Conservation (phyloP, 2,329 filamentous ascomycete genomes). For the Cladophialophora psammophila region DNA sequence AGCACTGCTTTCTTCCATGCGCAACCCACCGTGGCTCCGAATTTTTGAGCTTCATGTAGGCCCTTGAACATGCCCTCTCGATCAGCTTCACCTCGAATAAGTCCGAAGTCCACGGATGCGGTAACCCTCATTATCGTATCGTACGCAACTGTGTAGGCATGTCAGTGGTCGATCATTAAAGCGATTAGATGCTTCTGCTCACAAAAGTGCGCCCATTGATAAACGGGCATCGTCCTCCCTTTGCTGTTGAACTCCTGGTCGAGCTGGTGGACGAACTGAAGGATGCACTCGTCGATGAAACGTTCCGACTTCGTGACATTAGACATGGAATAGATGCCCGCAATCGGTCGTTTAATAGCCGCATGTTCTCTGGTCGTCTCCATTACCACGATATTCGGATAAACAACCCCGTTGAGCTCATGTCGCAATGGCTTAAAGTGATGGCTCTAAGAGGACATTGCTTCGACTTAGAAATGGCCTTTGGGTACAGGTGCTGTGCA, state of each 20-base stretch:
- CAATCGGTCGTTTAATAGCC: not conserved
- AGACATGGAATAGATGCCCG: constrained; percentile 1
- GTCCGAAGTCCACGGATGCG: constrained; percentile 16
- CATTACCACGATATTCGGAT: not conserved
- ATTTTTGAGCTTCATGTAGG: constrained; percentile 17
- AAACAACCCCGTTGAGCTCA: not conserved
- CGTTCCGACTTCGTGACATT: constrained; percentile 1
- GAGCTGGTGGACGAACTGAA: constrained; percentile 2
- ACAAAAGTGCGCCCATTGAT: constrained; percentile 7
- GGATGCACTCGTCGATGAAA: constrained; percentile 3
- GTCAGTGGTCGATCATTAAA: not conserved
- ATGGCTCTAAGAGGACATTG: not conserved
- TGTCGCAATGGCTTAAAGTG: not conserved
- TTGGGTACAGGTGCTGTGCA: not conserved
- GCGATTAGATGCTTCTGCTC: not conserved
- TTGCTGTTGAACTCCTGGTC: not conserved
- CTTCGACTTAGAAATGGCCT: not conserved
- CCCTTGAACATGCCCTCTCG: constrained; percentile 21
- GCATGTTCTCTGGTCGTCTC: not conserved
- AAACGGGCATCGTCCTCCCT: constrained; percentile 14
- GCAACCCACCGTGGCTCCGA: constrained; percentile 12
- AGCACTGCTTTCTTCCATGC: not conserved
- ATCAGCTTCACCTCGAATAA: constrained; percentile 18
- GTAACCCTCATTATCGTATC: constrained; percentile 19
- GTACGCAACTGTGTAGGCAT: constrained; percentile 11